Evolutionary conservation across 331 rosid species (phyloP), one percentile per base, ranked within the genome.

Genomic region (Arachis monticola): DNA sequence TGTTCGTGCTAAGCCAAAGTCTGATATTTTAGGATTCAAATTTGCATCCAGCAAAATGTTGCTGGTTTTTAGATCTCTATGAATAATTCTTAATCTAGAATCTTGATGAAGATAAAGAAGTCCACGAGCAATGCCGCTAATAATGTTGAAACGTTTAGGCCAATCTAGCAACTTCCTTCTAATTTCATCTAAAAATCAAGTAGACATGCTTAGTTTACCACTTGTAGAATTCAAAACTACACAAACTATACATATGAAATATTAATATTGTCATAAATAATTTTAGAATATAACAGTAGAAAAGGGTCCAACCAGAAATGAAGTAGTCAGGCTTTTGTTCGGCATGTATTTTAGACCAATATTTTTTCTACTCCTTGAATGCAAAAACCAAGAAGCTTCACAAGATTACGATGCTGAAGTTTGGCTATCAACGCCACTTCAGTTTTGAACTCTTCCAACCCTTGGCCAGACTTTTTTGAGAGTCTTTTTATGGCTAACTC

Each of bases 61-160:
- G 17, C 57, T 51, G 14, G 57, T 51, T 51, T 51, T 51, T 11
- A 51, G 5, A 10, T 51, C 57, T 51, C 57, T 51, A 12, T 51
- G 57, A 51, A 51, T 51, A 2, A 51, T 51, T 2, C 57, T 51
- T 12, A 51, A 0, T 51, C 57, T 51, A 12, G 57, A 51, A 12
- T 51, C 57, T 51, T 51, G 57, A 51, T 51, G 57, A 51, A 51
- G 57, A 51, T 51, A 51, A 51, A 51, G 17, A 51, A 51, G 57
- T 3, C 22, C 57, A 0, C 57, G 6, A 12, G 57, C 22, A 51
- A 51, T 51, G 7, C 57, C 57, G 4, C 17, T 51, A 51, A 51
- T 51, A 51, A 51, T 51, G 57, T 51, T 12, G 17, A 51, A 11
- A 12, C 22, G 57, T 14, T 51, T 51, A 12, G n/a, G 6, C 57